These are phyloP conservation scores for Sporisorium iseilematis-ciliati DNA, from an alignment of 1,284 basidiomycete genomes.

Conservation along the genomic window DNA sequence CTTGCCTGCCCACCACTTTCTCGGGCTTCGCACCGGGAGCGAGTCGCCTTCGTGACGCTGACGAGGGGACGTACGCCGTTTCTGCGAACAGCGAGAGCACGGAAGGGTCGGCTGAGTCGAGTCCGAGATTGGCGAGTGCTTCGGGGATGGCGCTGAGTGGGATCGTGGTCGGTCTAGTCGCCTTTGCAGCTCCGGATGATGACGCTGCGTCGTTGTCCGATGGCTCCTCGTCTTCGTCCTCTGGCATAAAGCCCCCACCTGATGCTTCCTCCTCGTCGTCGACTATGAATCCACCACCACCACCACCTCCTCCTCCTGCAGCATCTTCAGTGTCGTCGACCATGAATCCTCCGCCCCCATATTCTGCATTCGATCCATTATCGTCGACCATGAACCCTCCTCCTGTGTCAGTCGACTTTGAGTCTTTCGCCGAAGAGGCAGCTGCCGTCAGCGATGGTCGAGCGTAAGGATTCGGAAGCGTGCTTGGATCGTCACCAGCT, in stretches of 20 bases:
- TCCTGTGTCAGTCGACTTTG: background rate
- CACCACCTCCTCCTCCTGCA: slow-evolving; percentile 9
- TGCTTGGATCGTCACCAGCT: slow-evolving; percentile 43
- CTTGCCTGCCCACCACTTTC: slow-evolving; percentile 51
- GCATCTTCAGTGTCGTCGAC: slow-evolving; percentile 14
- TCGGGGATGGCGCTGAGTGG: slow-evolving; percentile 51
- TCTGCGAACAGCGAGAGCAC: slow-evolving; percentile 50
- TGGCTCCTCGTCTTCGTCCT: slow-evolving; percentile 12
- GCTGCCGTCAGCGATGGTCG: slow-evolving; percentile 10
- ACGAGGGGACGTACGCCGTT: slow-evolving; percentile 36
- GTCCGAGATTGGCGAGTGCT: slow-evolving; percentile 51
- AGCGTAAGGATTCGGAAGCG: slow-evolving; percentile 49
- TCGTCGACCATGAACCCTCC: slow-evolving; percentile 41
- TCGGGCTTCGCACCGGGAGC: slow-evolving; percentile 24
- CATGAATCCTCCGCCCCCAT: slow-evolving; percentile 45
- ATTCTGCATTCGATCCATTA: background rate
- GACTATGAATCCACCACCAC: slow-evolving; percentile 33
- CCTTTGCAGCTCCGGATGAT: background rate
- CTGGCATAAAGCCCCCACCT: slow-evolving; percentile 16
- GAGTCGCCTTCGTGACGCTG: slow-evolving; percentile 18
- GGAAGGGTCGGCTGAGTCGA: slow-evolving; percentile 38
- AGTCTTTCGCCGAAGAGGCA: background rate
- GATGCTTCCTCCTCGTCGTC: slow-evolving; percentile 14
- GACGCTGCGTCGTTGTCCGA: background rate
- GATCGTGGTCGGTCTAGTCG: slow-evolving; percentile 26